These are phyloP conservation scores for Pyrenopolyporus hunteri DNA, from an alignment of 495 filamentous ascomycete species.

Conservation along the genomic window DNA sequence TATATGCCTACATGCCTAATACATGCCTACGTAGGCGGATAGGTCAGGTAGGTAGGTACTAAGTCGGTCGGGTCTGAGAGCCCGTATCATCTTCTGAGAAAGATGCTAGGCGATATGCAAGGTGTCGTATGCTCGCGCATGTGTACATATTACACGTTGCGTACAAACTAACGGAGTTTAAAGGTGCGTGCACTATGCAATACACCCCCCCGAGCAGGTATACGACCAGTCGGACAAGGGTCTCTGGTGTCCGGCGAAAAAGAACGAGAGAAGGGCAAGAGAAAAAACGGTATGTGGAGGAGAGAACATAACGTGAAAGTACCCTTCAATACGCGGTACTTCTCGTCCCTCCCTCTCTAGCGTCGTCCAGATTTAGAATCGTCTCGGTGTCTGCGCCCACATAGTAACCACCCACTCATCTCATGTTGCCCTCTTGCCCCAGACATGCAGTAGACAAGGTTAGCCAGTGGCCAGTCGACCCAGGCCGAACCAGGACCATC, in stretches of 20 bases:
- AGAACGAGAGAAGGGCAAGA: too few relatives aligned
- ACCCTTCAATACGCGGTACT: slow-evolving; percentile 38
- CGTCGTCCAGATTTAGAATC: slow-evolving; percentile 46
- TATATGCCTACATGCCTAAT: too few relatives aligned
- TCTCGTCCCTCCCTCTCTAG: slow-evolving; percentile 24
- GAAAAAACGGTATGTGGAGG: too few relatives aligned
- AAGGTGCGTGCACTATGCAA: slow-evolving; percentile 27
- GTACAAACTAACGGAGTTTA: slow-evolving; percentile 37
- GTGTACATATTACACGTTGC: too few relatives aligned
- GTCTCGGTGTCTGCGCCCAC: slow-evolving; percentile 45
- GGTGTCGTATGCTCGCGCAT: slow-evolving; percentile 40
- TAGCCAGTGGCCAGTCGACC: slow-evolving; percentile 33
- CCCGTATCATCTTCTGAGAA: slow-evolving; percentile 35
- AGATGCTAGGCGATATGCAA: slow-evolving; percentile 40
- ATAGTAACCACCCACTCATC: slow-evolving; percentile 49
- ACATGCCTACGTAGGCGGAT: too few relatives aligned
- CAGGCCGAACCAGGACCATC: slow-evolving; percentile 31
- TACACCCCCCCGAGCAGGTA: slow-evolving; percentile 21
- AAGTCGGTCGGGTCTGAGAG: slow-evolving; percentile 30
- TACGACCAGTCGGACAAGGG: slow-evolving; percentile 37
- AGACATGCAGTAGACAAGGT: slow-evolving; percentile 49
- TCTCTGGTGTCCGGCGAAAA: slow-evolving; percentile 25
- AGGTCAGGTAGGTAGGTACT: background rate
- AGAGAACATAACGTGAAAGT: slow-evolving; percentile 16
- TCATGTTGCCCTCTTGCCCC: slow-evolving; percentile 58